These are phyloP conservation scores for Solanum sejunctum DNA, from an alignment of 257 asterid genomes.

Conservation along the genomic window DNA sequence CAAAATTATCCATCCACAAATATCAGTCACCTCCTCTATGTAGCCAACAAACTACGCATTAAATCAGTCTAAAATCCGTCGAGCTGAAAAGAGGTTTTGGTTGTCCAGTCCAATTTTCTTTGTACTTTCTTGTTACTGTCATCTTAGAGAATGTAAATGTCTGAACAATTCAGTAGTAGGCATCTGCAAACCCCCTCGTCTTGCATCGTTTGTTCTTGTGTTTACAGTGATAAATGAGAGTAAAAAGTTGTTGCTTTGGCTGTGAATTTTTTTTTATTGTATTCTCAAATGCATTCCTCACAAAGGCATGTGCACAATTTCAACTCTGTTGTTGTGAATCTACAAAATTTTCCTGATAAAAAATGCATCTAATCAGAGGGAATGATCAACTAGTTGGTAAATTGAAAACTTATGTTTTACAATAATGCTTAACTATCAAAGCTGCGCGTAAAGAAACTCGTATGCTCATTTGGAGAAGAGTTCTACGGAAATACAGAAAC, in stretches of 20 bases:
- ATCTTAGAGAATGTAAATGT: not conserved
- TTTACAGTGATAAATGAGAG: not conserved
- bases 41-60: constrained; percentile 66
- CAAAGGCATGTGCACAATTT: not conserved
- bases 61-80: constrained; percentile 11
- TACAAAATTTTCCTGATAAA: not conserved
- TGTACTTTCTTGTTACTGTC: not conserved
- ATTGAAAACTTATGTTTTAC: not conserved
- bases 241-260: not conserved
- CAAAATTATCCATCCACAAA: constrained; percentile 81
- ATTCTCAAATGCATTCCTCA: not conserved
- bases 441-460: too few relatives aligned
- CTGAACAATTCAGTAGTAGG: not conserved
- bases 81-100: not conserved
- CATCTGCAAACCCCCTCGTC: not conserved
- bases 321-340: not conserved
- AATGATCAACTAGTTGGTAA: not conserved
- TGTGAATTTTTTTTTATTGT: not conserved
- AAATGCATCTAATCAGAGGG: not conserved
- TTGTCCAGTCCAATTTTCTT: not conserved
- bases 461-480: too few relatives aligned
- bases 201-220: not conserved
- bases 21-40: constrained; percentile 87
- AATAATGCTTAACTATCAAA: not conserved
- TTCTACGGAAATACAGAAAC: too few relatives aligned